Conservation (phyloP, 139 green algal genomes). For the Bryopsis sp. region DNA sequence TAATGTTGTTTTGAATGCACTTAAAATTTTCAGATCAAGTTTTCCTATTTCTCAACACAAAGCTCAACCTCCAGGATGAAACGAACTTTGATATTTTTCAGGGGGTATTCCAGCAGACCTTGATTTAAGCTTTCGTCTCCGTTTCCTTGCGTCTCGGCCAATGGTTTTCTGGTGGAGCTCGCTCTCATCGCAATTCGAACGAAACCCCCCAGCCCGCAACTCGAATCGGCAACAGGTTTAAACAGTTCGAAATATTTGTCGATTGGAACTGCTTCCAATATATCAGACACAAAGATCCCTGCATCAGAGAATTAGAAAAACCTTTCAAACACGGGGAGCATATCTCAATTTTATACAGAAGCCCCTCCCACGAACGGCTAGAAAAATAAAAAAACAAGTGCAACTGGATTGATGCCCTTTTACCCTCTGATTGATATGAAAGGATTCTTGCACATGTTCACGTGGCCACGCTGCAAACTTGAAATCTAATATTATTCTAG, state of each 20-base stretch:
- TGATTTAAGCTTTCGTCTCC: too few species aligned
- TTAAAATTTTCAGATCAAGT: too few species aligned
- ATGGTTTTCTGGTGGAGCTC: too few species aligned
- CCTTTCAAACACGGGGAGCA: neutral
- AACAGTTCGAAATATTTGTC: slow-evolving; percentile 95
- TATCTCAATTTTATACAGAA: neutral
- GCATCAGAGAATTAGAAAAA: neutral
- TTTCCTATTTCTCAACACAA: too few species aligned
- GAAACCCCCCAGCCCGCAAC: neutral
- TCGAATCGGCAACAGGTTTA: slow-evolving; percentile 51
- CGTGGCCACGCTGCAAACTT: neutral
- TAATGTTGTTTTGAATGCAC: too few species aligned
- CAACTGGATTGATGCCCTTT: too few species aligned
- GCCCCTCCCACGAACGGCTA: neutral
- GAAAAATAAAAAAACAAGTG: neutral
- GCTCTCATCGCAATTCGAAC: neutral
- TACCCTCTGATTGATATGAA: too few species aligned
- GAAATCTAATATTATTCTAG: slow-evolving; percentile 7
- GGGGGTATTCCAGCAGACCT: too few species aligned
- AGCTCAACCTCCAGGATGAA: too few species aligned
- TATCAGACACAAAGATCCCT: slow-evolving; percentile 85
- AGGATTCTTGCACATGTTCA: neutral
- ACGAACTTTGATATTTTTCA: too few species aligned
- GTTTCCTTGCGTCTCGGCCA: too few species aligned
- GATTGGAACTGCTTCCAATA: slow-evolving; percentile 84